Evolutionary conservation across 129 eudicot genomes (phyloP).

Genomic region (Pittosporum tobira): DNA sequence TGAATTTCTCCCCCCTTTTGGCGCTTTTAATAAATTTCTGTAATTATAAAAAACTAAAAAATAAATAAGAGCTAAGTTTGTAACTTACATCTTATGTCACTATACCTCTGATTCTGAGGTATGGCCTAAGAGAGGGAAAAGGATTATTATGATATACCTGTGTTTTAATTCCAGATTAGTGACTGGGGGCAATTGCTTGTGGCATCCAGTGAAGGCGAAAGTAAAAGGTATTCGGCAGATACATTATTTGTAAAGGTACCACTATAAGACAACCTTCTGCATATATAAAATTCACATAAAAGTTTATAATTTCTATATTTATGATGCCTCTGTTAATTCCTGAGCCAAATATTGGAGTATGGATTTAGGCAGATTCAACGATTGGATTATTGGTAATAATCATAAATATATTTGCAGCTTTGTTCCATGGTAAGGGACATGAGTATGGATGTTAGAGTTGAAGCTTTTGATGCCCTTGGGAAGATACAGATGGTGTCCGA

Average conservation of each 20-base stretch:
- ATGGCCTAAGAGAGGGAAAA: neutral
- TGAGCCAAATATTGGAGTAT: too few relatives aligned
- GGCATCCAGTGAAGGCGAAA: slow-evolving; percentile 24
- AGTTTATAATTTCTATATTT: too few relatives aligned
- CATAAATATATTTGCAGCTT: slow-evolving; percentile 57
- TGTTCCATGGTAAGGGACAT: slow-evolving; percentile 82
- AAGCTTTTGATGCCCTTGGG: slow-evolving; percentile 62
- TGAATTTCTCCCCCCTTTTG: too few relatives aligned
- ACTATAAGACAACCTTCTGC: neutral
- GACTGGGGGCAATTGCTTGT: slow-evolving; percentile 65
- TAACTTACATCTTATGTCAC: neutral
- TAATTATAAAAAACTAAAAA: too few relatives aligned
- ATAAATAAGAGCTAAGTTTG: neutral
- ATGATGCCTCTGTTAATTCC: too few relatives aligned
- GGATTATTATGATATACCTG: neutral
- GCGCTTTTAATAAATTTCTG: too few relatives aligned
- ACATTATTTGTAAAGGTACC: slow-evolving; percentile 64
- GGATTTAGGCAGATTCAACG: too few relatives aligned
- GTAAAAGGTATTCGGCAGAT: slow-evolving; percentile 46
- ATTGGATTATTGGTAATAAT: too few relatives aligned
- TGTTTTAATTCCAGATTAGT: slow-evolving; percentile 38
- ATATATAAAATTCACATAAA: too few relatives aligned
- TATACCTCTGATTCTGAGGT: neutral
- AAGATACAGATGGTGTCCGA: slow-evolving; percentile 46
- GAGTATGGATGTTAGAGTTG: slow-evolving; percentile 58